Percentiles rank a stretch among this genome's conserved stretches.
Evolutionary conservation across 441 rosid genomes (phyloP).

Genomic region (Pelargonium cotyledonis): DNA sequence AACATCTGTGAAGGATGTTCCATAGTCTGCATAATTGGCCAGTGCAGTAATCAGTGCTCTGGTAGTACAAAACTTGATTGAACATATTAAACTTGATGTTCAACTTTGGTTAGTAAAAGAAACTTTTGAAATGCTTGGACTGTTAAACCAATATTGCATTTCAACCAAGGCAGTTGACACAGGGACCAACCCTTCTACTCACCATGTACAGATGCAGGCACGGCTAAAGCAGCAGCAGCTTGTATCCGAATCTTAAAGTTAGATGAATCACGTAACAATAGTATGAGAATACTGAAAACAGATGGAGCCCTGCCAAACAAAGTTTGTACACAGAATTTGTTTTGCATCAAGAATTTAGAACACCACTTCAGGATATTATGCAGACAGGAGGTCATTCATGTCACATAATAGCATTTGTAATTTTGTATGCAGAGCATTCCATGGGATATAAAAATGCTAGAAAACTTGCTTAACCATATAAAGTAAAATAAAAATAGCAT

Average conservation of each 20-base stretch:
- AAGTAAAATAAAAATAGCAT: no score
- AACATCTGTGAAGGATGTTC: conserved; percentile 77
- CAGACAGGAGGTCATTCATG: conserved; percentile 2
- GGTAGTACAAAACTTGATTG: neutral
- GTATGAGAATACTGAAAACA: conserved; percentile 67
- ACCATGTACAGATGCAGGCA: conserved; percentile 59
- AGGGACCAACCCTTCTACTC: conserved; percentile 23
- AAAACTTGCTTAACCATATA: neutral
- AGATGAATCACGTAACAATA: conserved; percentile 81
- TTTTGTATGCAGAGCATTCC: neutral
- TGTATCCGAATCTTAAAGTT: conserved; percentile 93
- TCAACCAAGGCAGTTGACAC: conserved; percentile 13
- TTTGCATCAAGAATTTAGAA: neutral
- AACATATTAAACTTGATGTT: neutral
- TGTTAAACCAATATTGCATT: neutral
- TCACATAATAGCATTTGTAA: neutral
- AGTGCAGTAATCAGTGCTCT: neutral
- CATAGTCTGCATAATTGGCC: conserved; percentile 52
- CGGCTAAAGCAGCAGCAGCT: conserved; percentile 94
- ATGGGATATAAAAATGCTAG: neutral
- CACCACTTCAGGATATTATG: neutral
- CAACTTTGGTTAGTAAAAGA: no score
- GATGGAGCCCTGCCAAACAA: conserved; percentile 73
- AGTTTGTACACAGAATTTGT: neutral
- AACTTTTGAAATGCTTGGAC: no score